Evolutionary conservation across 2,329 filamentous ascomycete species (phyloP), one percentile per base, ranked within the genome.

Genomic region (Stachybotrys chartarum): DNA sequence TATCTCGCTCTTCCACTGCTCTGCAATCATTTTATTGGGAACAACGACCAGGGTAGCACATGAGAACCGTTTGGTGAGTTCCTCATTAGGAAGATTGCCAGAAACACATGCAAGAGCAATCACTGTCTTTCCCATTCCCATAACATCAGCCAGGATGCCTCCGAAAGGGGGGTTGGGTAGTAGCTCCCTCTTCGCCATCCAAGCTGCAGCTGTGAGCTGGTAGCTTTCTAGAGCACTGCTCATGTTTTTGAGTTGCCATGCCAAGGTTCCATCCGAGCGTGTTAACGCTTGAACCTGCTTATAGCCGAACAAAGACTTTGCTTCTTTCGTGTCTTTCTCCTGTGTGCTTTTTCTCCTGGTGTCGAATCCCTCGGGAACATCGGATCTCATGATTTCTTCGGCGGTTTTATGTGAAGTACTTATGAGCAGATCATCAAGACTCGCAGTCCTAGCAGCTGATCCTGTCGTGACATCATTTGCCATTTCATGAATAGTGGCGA

Each of bases 41-140:
- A 67, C 66, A 5, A 75, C 58, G 0, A 75, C 55, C 8, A 75
- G 52, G 0, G 72, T 75, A 0, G 61, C 57, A 0, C 60, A 57
- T 67, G 72, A 75, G 63, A 68, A 78, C 0, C 62, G 56, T 0
- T 51, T 35, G 0, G 52, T 51, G 5, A 78, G 70, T 18, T 77
- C 71, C 10, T 72, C 56, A 0, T 70, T 60, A 0, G 74, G 77
- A 0, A 75, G 76, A 10, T 85, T 79, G 1, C 81, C 80, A 1
- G 87, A 74, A 55, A 94, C 86, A 35, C 94, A 77, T 1, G 90
- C 82, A n/a, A 96, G 76, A 30, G 84, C 83, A 60, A 90, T 88
- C 11, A 96, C 83, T 16, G 84, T 87, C 66, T 88, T 88, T 0
- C 85, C 85, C 0, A 87, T 65, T 0, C 85, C 85, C 82, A 86